These are phyloP conservation scores for Candida berthetii DNA, from an alignment of 805 yeast species.

Conservation along the genomic window DNA sequence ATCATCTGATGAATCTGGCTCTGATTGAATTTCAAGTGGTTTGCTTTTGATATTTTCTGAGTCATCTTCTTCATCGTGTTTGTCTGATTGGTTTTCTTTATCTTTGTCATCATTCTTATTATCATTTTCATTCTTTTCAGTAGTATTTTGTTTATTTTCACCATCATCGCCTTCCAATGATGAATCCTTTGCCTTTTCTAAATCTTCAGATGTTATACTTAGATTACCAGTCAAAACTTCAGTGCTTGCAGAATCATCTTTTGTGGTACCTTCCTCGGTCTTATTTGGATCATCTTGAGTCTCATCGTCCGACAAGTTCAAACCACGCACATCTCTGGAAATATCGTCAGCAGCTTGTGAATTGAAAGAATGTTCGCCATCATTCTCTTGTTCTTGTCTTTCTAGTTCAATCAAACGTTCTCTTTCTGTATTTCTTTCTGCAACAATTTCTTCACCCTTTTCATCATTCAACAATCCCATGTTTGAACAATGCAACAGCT, in stretches of 20 bases:
- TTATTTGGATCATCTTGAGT: not conserved
- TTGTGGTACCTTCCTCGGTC: slow-evolving; percentile 1
- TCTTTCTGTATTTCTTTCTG: slow-evolving; percentile 65
- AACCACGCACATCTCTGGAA: slow-evolving; percentile 17
- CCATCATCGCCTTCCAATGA: slow-evolving; percentile 9
- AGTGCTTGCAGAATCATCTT: slow-evolving; percentile 7
- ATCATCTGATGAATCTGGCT: slow-evolving; percentile 16
- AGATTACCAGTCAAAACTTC: slow-evolving; percentile 3
- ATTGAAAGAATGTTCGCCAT: slow-evolving; percentile 18
- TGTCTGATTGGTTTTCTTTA: not conserved
- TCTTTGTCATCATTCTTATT: not conserved
- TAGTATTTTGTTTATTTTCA: slow-evolving; percentile 14
- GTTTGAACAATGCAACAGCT: slow-evolving; percentile 92
- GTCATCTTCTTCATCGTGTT: not conserved
- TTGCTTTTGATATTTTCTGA: not conserved
- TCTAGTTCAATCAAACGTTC: slow-evolving; percentile 37
- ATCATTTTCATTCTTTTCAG: not conserved
- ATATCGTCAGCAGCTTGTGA: slow-evolving; percentile 12
- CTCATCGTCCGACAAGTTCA: slow-evolving; percentile 9
- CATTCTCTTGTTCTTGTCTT: slow-evolving; percentile 12
- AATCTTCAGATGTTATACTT: not conserved
- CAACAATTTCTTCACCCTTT: slow-evolving; percentile 60
- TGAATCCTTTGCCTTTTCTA: not conserved
- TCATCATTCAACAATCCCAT: slow-evolving; percentile 86
- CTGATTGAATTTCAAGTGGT: slow-evolving; percentile 14